phyloP scores from a whole-genome alignment of 208 protist species.

The Trypanosoma melophagium region DNA sequence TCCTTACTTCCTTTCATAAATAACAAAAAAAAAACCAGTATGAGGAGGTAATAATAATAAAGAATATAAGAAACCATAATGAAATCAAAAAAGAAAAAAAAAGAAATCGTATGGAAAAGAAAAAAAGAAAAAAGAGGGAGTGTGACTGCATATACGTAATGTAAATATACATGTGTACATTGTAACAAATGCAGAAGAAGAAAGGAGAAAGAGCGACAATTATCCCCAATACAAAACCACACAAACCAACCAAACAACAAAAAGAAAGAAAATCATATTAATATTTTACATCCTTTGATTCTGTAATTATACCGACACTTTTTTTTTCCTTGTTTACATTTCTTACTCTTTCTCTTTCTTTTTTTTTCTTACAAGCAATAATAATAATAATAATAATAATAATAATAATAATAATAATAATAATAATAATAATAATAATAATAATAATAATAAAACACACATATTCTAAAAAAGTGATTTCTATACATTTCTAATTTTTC shows the following conservation, averaged over 20 bases:
- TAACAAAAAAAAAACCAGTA: not conserved
- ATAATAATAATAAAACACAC: too few relatives aligned
- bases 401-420: too few relatives aligned
- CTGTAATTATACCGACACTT: too few relatives aligned
- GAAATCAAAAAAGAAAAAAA: constrained; percentile 19
- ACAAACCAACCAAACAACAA: not conserved
- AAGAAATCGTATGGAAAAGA: not conserved
- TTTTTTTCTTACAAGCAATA: not conserved
- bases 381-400: constrained; percentile 5
- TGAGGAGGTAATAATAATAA: too few relatives aligned
- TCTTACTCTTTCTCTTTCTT: constrained; percentile 1
- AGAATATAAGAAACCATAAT: constrained; percentile 7
- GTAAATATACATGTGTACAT: too few relatives aligned
- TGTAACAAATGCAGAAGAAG: not conserved
- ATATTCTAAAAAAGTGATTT: not conserved
- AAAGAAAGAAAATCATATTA: not conserved
- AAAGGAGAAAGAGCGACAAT: not conserved
- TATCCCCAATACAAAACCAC: not conserved
- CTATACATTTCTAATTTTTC: not conserved
- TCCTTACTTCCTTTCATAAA: not conserved
- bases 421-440: too few relatives aligned
- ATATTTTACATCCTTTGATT: too few relatives aligned
- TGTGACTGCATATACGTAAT: not conserved
- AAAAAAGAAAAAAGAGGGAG: constrained; percentile 5
- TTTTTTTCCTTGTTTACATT: not conserved